Conservation (phyloP, 441 rosid genomes). For the Populus hybrid region DNA sequence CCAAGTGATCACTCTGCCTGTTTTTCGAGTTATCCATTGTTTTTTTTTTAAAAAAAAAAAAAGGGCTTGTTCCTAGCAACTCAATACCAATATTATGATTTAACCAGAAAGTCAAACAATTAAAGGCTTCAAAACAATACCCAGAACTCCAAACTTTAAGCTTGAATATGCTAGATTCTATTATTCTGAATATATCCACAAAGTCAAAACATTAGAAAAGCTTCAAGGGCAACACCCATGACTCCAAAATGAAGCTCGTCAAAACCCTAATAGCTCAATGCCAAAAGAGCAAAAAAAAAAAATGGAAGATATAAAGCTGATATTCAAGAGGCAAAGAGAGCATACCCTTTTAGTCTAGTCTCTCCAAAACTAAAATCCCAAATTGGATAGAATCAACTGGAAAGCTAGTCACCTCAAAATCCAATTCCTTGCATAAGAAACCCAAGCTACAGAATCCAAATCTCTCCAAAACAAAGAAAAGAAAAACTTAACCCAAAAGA, state of each 20-base stretch:
- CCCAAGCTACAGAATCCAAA: not conserved
- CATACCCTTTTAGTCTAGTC: not conserved
- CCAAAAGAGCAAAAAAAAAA: constrained; percentile 7
- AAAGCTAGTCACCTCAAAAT: not conserved
- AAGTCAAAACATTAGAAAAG: not conserved
- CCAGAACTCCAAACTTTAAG: not conserved
- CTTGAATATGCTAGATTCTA: not conserved
- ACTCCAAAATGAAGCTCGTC: constrained; percentile 10
- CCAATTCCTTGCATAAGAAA: not conserved
- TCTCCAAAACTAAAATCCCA: not conserved
- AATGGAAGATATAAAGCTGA: constrained; percentile 14
- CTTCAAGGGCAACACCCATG: not conserved
- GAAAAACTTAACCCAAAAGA: not conserved
- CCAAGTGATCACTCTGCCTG: constrained; percentile 23
- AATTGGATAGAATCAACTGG: not conserved
- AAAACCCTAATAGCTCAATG: constrained; percentile 10
- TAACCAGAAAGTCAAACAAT: not conserved
- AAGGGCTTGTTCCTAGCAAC: not conserved
- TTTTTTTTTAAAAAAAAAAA: no score
- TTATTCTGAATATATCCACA: not conserved
- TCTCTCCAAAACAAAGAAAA: not conserved
- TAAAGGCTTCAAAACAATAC: not conserved
- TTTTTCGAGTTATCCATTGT: constrained; percentile 73
- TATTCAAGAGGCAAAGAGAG: not conserved
- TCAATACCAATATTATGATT: not conserved